Evolutionary conservation across 441 rosid species (phyloP), one percentile per base, ranked within the genome.

Genomic region (Flueggea neowawraea): DNA sequence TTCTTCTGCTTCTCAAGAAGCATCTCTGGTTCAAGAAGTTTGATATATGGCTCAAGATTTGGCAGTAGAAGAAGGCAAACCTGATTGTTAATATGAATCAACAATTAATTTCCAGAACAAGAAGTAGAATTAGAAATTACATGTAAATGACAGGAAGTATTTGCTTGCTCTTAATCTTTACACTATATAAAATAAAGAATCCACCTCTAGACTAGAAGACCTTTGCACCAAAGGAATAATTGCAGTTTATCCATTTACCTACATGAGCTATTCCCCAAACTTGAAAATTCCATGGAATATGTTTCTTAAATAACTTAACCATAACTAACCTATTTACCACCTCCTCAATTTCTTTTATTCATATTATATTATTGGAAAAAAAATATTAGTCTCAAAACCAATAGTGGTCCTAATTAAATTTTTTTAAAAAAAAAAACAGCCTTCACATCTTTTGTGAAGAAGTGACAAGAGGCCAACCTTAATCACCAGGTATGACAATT

Each of bases 21-120:
- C 87, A 89, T 73, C 73, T 91, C 97, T n/a, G 95, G 95, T 80
- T 94, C 93, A 58, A 90, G 95, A 79, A 87, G 89, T 17, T 66
- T 71, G 62, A 89, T 75, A 72, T 94, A 94, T 52, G 90, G 89
- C 76, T 82, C 80, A 41, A 94, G 88, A 72, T 91, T 89, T 54
- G 97, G 85, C 65, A 94, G 67, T 69, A 94, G 57, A 69, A 89
- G 90, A 69, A 84, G 89, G 45, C 85, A 86, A 64, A 87, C 94
- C 97, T 94, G 73, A 69, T 62, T 43, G 32, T 16, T 49, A 57
- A 52, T 58, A 9, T 32, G 57, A 68, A 78, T 60, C 44, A 68
- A 66, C 39, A 16, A 58, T 15, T 56, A 54, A 58, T 52, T 53
- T 51, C 62, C 31, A 10, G n/a, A 53, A 52, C 41, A 48, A 15